Conservation (phyloP, 495 filamentous ascomycete species). For the Neurospora discreta region DNA sequence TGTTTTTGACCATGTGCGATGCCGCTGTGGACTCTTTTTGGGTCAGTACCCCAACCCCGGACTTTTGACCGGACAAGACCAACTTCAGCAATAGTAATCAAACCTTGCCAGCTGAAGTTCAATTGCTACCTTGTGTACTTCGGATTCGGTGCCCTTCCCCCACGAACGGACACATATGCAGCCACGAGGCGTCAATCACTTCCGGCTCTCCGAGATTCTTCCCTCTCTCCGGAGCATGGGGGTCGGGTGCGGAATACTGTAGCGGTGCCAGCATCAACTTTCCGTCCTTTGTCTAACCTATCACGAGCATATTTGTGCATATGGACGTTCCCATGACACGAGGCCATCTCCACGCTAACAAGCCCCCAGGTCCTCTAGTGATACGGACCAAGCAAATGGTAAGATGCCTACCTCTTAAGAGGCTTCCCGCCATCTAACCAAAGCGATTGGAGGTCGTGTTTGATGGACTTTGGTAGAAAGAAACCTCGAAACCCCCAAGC, state of each 20-base stretch:
- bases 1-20: not conserved
- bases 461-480: not conserved
- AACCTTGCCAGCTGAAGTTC: not conserved
- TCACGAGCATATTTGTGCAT: not conserved
- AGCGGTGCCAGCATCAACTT: not conserved
- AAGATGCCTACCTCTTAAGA: not conserved
- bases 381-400: not conserved
- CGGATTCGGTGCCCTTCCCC: not conserved
- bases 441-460: not conserved
- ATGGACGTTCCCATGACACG: not conserved
- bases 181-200: not conserved
- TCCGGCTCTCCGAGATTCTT: slow-evolving; percentile 12
- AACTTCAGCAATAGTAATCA: too few species aligned
- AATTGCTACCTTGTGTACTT: not conserved
- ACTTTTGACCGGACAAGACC: not conserved
- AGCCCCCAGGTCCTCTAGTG: not conserved
- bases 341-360: not conserved
- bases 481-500: not conserved
- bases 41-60: not conserved
- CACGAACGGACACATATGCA: not conserved
- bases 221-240: slow-evolving; percentile 8
- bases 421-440: not conserved
- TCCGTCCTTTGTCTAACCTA: not conserved
- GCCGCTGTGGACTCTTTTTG: not conserved
- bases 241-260: not conserved